Evolutionary conservation across 2,329 filamentous ascomycete genomes (phyloP).

Genomic region (Clarireedia homoeocarpa): DNA sequence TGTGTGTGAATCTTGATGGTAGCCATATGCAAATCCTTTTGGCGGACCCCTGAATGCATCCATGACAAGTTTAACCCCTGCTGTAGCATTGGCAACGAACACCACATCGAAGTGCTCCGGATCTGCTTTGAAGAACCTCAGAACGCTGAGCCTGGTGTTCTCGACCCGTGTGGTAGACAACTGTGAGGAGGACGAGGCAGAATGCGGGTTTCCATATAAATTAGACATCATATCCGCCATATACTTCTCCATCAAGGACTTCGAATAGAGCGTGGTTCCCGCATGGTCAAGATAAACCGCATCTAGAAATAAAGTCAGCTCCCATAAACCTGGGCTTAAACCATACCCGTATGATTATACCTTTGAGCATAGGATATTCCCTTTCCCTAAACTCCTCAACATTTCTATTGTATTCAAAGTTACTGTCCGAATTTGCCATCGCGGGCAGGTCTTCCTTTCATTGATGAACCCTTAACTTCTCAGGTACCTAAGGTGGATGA

Average conservation of each 20-base stretch:
- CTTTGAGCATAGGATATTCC: slow-evolving; percentile 65
- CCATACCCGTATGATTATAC: slow-evolving; percentile 31
- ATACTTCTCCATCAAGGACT: slow-evolving; percentile 73
- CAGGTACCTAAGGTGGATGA: slow-evolving; percentile 14
- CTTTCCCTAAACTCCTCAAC: slow-evolving; percentile 50
- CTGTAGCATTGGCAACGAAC: slow-evolving; percentile 88
- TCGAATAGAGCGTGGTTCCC: slow-evolving; percentile 78
- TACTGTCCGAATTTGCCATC: slow-evolving; percentile 16
- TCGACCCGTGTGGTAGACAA: slow-evolving; percentile 68
- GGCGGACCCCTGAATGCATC: slow-evolving; percentile 66
- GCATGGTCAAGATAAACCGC: slow-evolving; percentile 79
- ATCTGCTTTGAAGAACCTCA: slow-evolving; percentile 75
- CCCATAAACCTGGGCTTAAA: neutral
- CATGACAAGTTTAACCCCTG: slow-evolving; percentile 77
- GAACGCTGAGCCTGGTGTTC: slow-evolving; percentile 59
- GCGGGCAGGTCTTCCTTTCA: neutral
- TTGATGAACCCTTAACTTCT: neutral
- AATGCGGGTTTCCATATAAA: slow-evolving; percentile 89
- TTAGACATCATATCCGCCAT: slow-evolving; percentile 62
- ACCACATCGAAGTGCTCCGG: slow-evolving; percentile 78
- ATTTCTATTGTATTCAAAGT: slow-evolving; percentile 43
- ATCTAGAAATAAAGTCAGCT: slow-evolving; percentile 16
- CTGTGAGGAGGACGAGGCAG: slow-evolving; percentile 73
- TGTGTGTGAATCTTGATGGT: slow-evolving; percentile 80
- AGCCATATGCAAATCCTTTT: slow-evolving; percentile 71